Conservation (phyloP, 495 filamentous ascomycete species). For the Chaetomidium leptoderma region DNA sequence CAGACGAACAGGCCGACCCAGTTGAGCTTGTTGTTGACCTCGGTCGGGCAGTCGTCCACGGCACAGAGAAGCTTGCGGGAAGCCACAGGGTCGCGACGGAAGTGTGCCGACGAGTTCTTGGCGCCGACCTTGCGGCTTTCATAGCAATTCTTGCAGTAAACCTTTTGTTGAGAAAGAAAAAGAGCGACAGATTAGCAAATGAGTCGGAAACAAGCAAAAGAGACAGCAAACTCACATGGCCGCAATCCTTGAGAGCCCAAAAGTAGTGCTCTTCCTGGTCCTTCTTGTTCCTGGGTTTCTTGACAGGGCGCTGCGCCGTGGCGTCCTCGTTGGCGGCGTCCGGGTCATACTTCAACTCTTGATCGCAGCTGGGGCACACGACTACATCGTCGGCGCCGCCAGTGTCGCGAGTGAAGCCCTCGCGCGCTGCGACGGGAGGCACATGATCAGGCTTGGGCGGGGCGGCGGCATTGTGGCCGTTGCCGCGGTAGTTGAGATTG, state of each 20-base stretch:
- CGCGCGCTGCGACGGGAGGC: slow-evolving; percentile 32
- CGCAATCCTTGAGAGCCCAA: slow-evolving; percentile 48
- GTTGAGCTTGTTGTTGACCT: slow-evolving; percentile 33
- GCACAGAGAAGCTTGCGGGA: slow-evolving; percentile 35
- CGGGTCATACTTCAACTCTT: slow-evolving; percentile 45
- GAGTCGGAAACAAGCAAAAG: neutral
- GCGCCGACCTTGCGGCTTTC: slow-evolving; percentile 29
- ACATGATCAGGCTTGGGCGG: slow-evolving; percentile 31
- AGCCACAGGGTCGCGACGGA: slow-evolving; percentile 15
- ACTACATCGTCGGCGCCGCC: slow-evolving; percentile 37
- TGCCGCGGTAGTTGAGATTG: slow-evolving; percentile 30
- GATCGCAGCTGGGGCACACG: slow-evolving; percentile 46
- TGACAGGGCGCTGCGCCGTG: slow-evolving; percentile 24
- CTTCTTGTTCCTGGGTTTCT: slow-evolving; percentile 39
- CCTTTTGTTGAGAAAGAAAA: slow-evolving; percentile 26
- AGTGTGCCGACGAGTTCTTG: slow-evolving; percentile 29
- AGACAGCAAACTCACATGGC: slow-evolving; percentile 39
- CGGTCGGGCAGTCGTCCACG: slow-evolving; percentile 41
- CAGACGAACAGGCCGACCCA: slow-evolving; percentile 49
- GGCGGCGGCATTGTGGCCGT: slow-evolving; percentile 21
- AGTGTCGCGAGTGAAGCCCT: slow-evolving; percentile 42
- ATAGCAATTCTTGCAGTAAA: slow-evolving; percentile 46
- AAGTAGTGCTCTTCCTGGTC: slow-evolving; percentile 47
- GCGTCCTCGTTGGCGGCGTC: slow-evolving; percentile 28
- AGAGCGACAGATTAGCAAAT: slow-evolving; percentile 2